phyloP scores from a whole-genome alignment of 2,329 filamentous ascomycete genomes.

The Byssothecium circinans region DNA sequence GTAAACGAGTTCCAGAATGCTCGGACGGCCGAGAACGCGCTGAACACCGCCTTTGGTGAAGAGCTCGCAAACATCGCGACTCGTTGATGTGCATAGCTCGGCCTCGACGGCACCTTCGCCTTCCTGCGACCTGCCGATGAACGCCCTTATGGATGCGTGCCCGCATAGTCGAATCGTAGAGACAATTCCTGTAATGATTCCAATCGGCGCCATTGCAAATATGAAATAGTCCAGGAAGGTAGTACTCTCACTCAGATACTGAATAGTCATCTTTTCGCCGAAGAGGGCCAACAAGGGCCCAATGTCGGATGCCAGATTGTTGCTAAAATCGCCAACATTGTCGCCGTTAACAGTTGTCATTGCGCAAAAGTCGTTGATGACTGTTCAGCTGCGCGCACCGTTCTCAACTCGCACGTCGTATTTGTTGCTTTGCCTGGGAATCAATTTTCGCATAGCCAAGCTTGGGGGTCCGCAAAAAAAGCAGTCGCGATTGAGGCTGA shows the following conservation, averaged over 20 bases:
- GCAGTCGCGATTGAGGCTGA: no score
- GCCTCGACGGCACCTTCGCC: slow-evolving; percentile 37
- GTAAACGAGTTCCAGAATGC: slow-evolving; percentile 25
- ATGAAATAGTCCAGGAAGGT: slow-evolving; percentile 33
- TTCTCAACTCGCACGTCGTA: no score
- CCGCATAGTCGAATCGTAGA: slow-evolving; percentile 35
- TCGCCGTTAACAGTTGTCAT: no score
- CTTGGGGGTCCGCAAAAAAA: no score
- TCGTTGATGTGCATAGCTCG: slow-evolving; percentile 48
- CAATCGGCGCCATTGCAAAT: slow-evolving; percentile 42
- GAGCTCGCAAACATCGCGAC: slow-evolving; percentile 21
- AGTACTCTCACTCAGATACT: slow-evolving; percentile 34
- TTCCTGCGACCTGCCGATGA: slow-evolving; percentile 47
- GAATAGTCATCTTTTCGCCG: slow-evolving; percentile 36
- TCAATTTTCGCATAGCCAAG: no score
- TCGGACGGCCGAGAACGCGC: slow-evolving; percentile 12
- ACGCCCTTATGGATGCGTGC: slow-evolving; percentile 33
- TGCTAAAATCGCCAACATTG: slow-evolving; percentile 43
- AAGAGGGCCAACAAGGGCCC: slow-evolving; percentile 27
- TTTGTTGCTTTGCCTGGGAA: no score
- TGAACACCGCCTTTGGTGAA: slow-evolving; percentile 9
- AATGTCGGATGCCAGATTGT: slow-evolving; percentile 45
- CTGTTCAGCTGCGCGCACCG: no score
- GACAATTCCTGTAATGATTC: slow-evolving; percentile 46
- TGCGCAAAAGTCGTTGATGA: no score